Conservation (phyloP, 1,139 yeast species). For the Zygoascus sp. region DNA sequence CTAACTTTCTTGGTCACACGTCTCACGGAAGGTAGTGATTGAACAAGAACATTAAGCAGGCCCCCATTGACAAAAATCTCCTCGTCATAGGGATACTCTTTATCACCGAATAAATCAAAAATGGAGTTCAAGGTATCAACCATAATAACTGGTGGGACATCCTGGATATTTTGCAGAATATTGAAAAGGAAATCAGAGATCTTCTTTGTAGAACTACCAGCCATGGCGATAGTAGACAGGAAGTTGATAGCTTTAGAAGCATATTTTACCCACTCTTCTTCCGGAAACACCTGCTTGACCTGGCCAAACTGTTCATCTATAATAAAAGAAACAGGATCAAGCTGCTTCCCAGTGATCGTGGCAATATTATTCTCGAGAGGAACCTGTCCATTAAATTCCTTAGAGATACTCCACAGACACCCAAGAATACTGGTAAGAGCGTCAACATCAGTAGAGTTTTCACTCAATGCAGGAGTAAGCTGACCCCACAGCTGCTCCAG, state of each 20-base stretch:
- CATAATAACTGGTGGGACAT: constrained; percentile 38
- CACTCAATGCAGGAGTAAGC: constrained; percentile 19
- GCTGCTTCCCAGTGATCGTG: constrained; percentile 17
- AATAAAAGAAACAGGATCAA: constrained; percentile 8
- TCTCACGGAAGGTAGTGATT: constrained; percentile 46
- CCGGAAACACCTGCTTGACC: constrained; percentile 14
- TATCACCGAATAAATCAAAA: constrained; percentile 82
- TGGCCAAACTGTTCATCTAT: constrained; percentile 12
- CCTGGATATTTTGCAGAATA: constrained; percentile 33
- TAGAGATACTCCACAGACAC: constrained; percentile 57
- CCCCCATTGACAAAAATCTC: constrained; percentile 59
- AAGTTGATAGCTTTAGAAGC: constrained; percentile 41
- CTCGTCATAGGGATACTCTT: constrained; percentile 57
- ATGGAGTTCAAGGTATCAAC: constrained; percentile 60
- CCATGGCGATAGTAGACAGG: constrained; percentile 51
- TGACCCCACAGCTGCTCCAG: constrained; percentile 31
- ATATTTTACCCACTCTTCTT: constrained; percentile 27
- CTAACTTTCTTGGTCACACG: constrained; percentile 61
- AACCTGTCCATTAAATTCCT: constrained; percentile 41
- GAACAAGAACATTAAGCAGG: constrained; percentile 44
- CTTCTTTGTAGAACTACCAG: constrained; percentile 40
- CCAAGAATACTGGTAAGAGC: constrained; percentile 50
- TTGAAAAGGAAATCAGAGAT: constrained; percentile 25
- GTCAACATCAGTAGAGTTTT: constrained; percentile 35
- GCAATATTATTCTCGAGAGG: constrained; percentile 19